phyloP scores from a whole-genome alignment of 2,329 filamentous ascomycete species.

The Aspergillus clavatus region DNA sequence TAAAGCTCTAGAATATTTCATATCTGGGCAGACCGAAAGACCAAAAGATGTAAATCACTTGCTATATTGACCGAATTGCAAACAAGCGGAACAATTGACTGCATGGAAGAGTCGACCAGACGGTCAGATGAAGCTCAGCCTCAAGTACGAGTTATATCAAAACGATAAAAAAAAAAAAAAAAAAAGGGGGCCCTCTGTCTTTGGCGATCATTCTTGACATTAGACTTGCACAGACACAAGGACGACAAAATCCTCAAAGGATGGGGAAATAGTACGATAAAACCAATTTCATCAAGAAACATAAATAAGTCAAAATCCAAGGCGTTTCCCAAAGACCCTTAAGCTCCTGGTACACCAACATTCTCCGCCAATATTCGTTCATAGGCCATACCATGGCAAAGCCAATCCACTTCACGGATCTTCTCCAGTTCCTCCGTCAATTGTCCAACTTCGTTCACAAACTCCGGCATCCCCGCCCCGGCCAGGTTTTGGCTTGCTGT shows the following conservation, averaged over 20 bases:
- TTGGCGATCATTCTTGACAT: neutral
- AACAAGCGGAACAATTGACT: no score
- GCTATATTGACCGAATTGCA: neutral
- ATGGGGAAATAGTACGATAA: no score
- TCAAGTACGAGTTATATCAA: neutral
- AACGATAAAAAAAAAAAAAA: neutral
- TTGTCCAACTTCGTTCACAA: slow-evolving; percentile 54
- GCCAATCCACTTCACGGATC: slow-evolving; percentile 56
- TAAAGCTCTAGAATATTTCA: no score
- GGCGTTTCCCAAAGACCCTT: neutral
- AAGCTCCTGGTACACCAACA: slow-evolving; percentile 10
- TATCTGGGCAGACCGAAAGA: no score
- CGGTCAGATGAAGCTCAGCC: neutral
- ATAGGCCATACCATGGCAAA: slow-evolving; percentile 54
- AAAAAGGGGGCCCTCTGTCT: neutral
- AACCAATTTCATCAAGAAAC: neutral
- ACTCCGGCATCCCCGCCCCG: slow-evolving; percentile 58
- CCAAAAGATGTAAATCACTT: neutral
- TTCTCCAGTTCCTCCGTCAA: slow-evolving; percentile 56
- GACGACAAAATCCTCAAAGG: no score
- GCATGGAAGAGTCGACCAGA: no score
- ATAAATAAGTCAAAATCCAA: neutral
- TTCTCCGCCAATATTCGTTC: slow-evolving; percentile 44
- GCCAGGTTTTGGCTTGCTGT: slow-evolving; percentile 57
- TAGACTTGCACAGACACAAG: neutral